phyloP scores from a whole-genome alignment of 768 basidiomycete species.

The Pleurotus tuoliensis region DNA sequence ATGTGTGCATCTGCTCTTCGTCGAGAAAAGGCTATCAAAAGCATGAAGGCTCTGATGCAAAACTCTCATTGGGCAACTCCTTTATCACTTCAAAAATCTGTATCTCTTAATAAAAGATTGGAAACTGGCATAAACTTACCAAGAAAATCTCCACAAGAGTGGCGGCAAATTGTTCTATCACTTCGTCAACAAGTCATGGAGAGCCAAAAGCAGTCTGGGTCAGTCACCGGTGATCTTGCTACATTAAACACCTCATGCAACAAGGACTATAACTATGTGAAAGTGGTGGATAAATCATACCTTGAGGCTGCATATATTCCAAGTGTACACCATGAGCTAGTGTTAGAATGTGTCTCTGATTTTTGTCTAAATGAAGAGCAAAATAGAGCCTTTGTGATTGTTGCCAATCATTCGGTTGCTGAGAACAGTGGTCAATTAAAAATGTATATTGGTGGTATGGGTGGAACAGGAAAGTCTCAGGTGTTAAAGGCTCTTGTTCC shows the following conservation, averaged over 20 bases:
- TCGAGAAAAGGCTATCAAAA: neutral
- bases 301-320: neutral
- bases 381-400: constrained; percentile 23
- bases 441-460: constrained; percentile 10
- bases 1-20: neutral
- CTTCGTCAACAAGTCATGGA: too few relatives aligned
- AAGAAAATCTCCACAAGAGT: neutral
- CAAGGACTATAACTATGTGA: neutral
- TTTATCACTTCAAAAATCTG: neutral
- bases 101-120: neutral
- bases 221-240: too few relatives aligned
- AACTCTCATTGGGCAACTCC: neutral
- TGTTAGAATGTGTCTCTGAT: neutral
- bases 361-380: constrained; percentile 2
- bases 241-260: too few relatives aligned
- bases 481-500: too few relatives aligned
- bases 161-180: constrained; percentile 8
- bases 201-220: too few relatives aligned
- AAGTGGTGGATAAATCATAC: too few relatives aligned
- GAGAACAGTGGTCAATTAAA: too few relatives aligned
- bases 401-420: constrained; percentile 14
- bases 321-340: neutral
- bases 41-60: neutral
- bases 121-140: neutral
- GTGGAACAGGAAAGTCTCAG: neutral